Percentiles rank a stretch among this genome's conserved stretches.
phyloP scores from a whole-genome alignment of 2,329 filamentous ascomycete genomes.

The Trichophaea hybrida region DNA sequence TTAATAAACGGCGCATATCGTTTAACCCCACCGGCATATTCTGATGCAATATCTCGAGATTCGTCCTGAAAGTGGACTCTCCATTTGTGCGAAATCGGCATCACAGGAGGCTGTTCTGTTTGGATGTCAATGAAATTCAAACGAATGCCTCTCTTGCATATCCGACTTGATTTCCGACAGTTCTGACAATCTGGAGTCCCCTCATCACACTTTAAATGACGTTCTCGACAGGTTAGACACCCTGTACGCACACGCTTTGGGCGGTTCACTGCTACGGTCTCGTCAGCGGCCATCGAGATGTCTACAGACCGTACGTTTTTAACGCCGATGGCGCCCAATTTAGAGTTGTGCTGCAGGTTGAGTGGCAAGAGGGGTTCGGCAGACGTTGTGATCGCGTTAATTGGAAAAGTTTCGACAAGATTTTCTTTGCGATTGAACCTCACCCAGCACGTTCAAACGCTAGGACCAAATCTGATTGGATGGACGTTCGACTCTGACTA shows the following conservation, averaged over 20 bases:
- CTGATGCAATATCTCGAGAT: slow-evolving; percentile 75
- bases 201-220: slow-evolving; percentile 28
- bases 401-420: slow-evolving; percentile 14
- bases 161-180: slow-evolving; percentile 71
- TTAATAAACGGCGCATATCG: slow-evolving; percentile 50
- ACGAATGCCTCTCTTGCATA: slow-evolving; percentile 72
- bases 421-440: slow-evolving; percentile 12
- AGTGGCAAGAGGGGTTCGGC: slow-evolving; percentile 14
- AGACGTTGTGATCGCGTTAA: slow-evolving; percentile 7
- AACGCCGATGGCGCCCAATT: slow-evolving; percentile 15
- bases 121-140: slow-evolving; percentile 85
- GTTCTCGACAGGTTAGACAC: slow-evolving; percentile 18
- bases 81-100: slow-evolving; percentile 51
- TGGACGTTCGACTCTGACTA: neutral
- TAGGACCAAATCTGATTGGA: slow-evolving; percentile 6
- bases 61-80: slow-evolving; percentile 73
- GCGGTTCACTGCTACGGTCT: slow-evolving; percentile 31
- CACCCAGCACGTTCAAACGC: neutral
- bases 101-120: slow-evolving; percentile 51
- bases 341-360: slow-evolving; percentile 14
- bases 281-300: slow-evolving; percentile 22
- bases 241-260: slow-evolving; percentile 81
- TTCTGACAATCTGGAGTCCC: slow-evolving; percentile 41
- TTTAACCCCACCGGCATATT: slow-evolving; percentile 66
- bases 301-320: slow-evolving; percentile 12